Conservation (phyloP, 257 asterid species). For the Solanum megistacrolobum region DNA sequence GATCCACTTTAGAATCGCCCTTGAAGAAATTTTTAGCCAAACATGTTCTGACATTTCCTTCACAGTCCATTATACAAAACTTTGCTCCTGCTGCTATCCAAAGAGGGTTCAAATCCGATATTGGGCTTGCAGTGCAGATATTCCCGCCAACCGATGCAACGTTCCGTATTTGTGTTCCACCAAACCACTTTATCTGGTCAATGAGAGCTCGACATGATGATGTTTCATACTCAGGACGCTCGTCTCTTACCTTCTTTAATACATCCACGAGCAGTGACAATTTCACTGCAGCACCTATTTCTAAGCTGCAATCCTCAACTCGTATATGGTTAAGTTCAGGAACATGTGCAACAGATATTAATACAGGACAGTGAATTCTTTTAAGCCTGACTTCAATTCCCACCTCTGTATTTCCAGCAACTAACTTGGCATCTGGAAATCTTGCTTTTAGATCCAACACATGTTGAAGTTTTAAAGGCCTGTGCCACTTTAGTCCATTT, state of each 20-base stretch:
- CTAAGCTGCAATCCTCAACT: constrained; percentile 65
- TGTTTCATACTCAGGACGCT: constrained; percentile 53
- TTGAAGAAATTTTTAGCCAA: constrained; percentile 61
- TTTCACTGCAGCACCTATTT: constrained; percentile 81
- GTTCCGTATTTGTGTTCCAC: constrained; percentile 83
- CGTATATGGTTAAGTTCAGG: constrained; percentile 67
- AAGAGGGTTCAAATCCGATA: constrained; percentile 92
- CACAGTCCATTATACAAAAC: constrained; percentile 50
- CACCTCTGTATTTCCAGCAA: constrained; percentile 85
- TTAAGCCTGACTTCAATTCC: constrained; percentile 86
- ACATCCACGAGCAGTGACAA: constrained; percentile 57
- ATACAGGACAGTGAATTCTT: constrained; percentile 54
- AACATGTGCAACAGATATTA: constrained; percentile 57
- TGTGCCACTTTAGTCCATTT: constrained; percentile 73
- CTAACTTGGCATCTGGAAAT: constrained; percentile 60
- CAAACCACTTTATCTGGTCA: constrained; percentile 87
- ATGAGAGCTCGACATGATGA: constrained; percentile 74
- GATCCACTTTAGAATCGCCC: constrained; percentile 80
- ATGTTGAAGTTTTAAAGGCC: constrained; percentile 67
- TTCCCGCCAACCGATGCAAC: constrained; percentile 88
- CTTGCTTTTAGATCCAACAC: constrained; percentile 53
- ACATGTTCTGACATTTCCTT: constrained; percentile 51
- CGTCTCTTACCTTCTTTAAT: constrained; percentile 28
- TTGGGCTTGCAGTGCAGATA: constrained; percentile 97
- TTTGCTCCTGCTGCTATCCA: constrained; percentile 86